A percentile compares a stretch with the other conserved stretches of the same genome.
These are phyloP conservation scores for Chionographis japonica DNA, from an alignment of 106 monocot genomes.

Conservation along the genomic window DNA sequence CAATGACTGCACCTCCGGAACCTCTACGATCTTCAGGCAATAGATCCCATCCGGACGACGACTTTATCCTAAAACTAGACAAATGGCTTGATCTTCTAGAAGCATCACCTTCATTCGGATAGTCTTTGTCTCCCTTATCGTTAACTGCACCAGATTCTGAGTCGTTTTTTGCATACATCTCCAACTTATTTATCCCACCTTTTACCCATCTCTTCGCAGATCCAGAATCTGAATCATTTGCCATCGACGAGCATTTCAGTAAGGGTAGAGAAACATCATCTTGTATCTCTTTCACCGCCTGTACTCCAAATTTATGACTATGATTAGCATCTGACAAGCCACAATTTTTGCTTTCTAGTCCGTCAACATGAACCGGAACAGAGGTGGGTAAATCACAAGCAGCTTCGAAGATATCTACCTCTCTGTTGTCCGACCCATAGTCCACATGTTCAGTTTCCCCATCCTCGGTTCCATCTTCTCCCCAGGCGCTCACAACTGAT, in stretches of 20 bases:
- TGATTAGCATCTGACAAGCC: constrained; percentile 2
- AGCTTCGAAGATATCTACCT: constrained; percentile 25
- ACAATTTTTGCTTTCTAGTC: constrained; percentile 5
- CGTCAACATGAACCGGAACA: constrained; percentile 8
- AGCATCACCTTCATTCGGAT: constrained; percentile 17
- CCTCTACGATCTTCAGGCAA: constrained; percentile 31
- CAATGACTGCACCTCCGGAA: constrained; percentile 6
- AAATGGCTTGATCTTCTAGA: constrained; percentile 6
- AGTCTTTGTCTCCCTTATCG: neutral
- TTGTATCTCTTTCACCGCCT: constrained; percentile 7
- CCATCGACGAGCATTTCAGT: neutral
- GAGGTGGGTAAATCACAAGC: constrained; percentile 17
- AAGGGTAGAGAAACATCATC: constrained; percentile 15
- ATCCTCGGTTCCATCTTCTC: constrained; percentile 33
- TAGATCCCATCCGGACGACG: constrained; percentile 68
- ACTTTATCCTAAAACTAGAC: constrained; percentile 32
- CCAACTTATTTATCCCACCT: constrained; percentile 3
- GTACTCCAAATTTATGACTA: constrained; percentile 2
- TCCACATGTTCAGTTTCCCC: constrained; percentile 54
- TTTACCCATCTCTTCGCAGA: constrained; percentile 7
- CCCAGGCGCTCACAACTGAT: constrained; percentile 45
- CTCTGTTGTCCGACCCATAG: constrained; percentile 54
- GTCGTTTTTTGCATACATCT: neutral
- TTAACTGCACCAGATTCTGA: neutral
- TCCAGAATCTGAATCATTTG: constrained; percentile 22